Evolutionary conservation across 2,329 filamentous ascomycete species (phyloP), one percentile per base, ranked within the genome.

Genomic region (Huntiella abstrusa): DNA sequence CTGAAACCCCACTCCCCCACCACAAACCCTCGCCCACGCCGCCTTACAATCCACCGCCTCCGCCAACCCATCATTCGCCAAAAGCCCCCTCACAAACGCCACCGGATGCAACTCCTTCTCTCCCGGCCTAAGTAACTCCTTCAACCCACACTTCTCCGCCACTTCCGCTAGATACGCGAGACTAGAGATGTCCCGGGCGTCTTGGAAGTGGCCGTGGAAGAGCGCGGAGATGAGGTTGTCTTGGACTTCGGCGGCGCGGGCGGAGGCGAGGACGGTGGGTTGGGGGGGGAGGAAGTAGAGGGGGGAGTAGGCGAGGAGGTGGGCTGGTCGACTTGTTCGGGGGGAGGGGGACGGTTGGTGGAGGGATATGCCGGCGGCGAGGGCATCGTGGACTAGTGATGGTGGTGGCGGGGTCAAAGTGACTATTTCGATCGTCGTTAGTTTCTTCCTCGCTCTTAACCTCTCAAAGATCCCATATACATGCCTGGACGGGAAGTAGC

Each of bases 251-350:
- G 57, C 54, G 19, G 51, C 46, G 13, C 35, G 53, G 32, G 38
- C 42, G 15, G 41, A n/a, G 5, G 22, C 19, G 39, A 22, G 15
- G 8, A 15, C 8, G 3, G 7, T 22, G 22, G 19, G 38, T 11
- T 49, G 16, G 33, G 51, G 41, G 40, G 48, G 53, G 48, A 38
- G 58, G 59, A 52, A 49, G 56, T 46, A 43, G 53, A 38, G 49
- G 52, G 13, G 64, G 58, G 67, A 59, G 11, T 64, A 60, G 15
- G 69, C 55, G n/a, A 72, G 62, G 51, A 65, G 63, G 56, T 71
- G 69, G 2, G 63, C 62, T 50, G 61, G 58, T 35, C 63, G 61
- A 11, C 65, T 63, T 44, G 63, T 65, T 7, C 69, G 69, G 16
- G 63, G 64, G 6, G 47, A 2, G 54, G 13, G 69, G 67, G 22